Evolutionary conservation across 2,329 filamentous ascomycete genomes (phyloP).

Genomic region (Cytospora schulzeri): DNA sequence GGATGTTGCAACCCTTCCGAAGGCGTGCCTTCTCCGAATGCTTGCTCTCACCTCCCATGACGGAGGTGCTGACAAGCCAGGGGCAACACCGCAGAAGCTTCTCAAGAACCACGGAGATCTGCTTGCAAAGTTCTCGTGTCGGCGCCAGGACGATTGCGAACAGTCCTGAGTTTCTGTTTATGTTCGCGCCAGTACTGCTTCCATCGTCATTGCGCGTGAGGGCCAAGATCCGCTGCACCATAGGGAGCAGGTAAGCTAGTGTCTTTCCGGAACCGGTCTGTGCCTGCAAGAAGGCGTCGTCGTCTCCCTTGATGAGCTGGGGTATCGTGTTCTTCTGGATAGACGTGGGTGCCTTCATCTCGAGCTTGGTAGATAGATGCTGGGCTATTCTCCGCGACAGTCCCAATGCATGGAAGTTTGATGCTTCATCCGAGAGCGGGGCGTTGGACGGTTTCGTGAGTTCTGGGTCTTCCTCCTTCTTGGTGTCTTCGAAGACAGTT

Average conservation of each 20-base stretch:
- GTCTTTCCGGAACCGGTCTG: slow-evolving; percentile 98
- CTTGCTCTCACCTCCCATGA: slow-evolving; percentile 69
- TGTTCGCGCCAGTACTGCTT: slow-evolving; percentile 47
- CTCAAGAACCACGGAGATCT: slow-evolving; percentile 86
- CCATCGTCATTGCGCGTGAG: slow-evolving; percentile 63
- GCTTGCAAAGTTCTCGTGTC: slow-evolving; percentile 90
- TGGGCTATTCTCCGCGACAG: slow-evolving; percentile 78
- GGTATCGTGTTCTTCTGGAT: slow-evolving; percentile 91
- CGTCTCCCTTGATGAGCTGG: slow-evolving; percentile 76
- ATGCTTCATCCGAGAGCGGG: slow-evolving; percentile 78
- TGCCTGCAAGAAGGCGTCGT: slow-evolving; percentile 93
- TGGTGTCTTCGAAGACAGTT: slow-evolving; percentile 57
- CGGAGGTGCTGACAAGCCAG: slow-evolving; percentile 91
- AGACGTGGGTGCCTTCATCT: slow-evolving; percentile 86
- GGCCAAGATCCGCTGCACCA: slow-evolving; percentile 84
- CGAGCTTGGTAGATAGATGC: slow-evolving; percentile 82
- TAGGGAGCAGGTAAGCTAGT: slow-evolving; percentile 88
- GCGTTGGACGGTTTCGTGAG: slow-evolving; percentile 83
- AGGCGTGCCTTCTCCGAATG: slow-evolving; percentile 89
- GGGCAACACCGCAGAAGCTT: slow-evolving; percentile 84
- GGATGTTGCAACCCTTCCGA: slow-evolving; percentile 90
- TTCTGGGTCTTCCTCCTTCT: slow-evolving; percentile 46
- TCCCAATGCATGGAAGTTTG: slow-evolving; percentile 84
- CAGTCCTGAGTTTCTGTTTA: slow-evolving; percentile 83
- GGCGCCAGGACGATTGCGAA: slow-evolving; percentile 95